Evolutionary conservation across 805 yeast genomes (phyloP), one percentile per base, ranked within the genome.

Genomic region (Candida michaelii): DNA sequence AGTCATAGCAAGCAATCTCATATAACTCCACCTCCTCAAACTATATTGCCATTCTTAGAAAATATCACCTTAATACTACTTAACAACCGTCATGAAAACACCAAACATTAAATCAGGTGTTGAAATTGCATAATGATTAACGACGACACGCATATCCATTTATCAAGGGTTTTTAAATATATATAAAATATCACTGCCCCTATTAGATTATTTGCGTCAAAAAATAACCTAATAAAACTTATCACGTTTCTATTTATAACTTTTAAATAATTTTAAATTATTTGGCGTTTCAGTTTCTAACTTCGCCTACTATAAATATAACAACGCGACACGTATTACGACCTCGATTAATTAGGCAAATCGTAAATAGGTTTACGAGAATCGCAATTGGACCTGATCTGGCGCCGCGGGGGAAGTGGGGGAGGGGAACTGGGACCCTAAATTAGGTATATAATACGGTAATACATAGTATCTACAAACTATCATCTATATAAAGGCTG

Each of bases 111-210:
- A 25, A 25, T 25, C 13, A 25, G 29, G 29, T 25, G 30, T 13
- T 27, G 13, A 27, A 27, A 30, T 11, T 8, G 21, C 21, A 30
- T 30, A 12, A 31, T 19, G 24, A 31, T 18, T 31, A 31, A 31
- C 35, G 35, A 31, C 33, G 33, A 30, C 33, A 30, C 21, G 33
- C 33, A 30, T 30, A 31, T 31, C 35, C 35, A 31, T n/a, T 31
- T 31, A 31, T 12, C 35, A 31, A 31, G 15, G 35, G 35, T 31
- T 31, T 31, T 31, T 13, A n/a, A 18, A 31, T 31, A 31, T n/a
- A 18, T 18, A 30, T n/a, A 17, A 30, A 15, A 6, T 16, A 30
- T 18, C 35, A 31, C 35, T 31, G 35, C 35, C 35, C 14, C 35
- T 31, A 31, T 5, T 8, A 7, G 10, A 8, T 5, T 27, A n/a